Evolutionary conservation across 176 grass and related monocot genomes (phyloP), one percentile per base, ranked within the genome.

Genomic region (Dendrocalamus sinicus): DNA sequence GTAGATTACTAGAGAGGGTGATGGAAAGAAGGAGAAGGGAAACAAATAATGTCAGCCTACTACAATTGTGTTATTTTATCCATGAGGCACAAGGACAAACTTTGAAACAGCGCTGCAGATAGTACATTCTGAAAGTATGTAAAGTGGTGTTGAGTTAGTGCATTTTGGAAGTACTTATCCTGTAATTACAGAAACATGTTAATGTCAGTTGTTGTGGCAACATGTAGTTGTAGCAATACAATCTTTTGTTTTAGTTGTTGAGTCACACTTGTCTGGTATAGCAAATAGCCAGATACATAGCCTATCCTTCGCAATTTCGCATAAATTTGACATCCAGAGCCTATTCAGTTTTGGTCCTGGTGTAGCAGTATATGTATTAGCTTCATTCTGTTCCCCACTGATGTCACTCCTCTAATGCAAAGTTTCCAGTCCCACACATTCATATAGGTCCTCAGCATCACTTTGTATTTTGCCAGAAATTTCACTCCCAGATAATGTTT

Each of bases 401-500:
- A 30, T 72, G 12, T 4, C 46, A 80, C 40, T 35, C 51, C 9
- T 39, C 6, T 62, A 30, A 60, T 58, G 35, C 48, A 75, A 66
- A 70, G 28, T 2, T 16, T 89, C 22, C 37, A 81, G 11, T 40
- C 2, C 15, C 63, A 57, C 15, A 70, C 48, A 61, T 84, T 82
- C 35, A 43, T 78, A 15, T 61, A 50, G 7, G 60, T 81, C 13
- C 16, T 50, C 46, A 12, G 16, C 39, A 32, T 35, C 51, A 54
- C 30, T 77, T 82, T 55, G 11, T 82, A 70, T 71, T 51, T 81
- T 55, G 13, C 78, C 54, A 72, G 35, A 82, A 53, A 55, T 59
- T 66, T 82, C 46, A 81, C 66, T 69, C 47, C 8, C n/a, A 63
- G 44, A 74, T 62, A 68, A 45, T 86, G 55, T 17, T 89, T 32